A percentile compares a stretch with the other conserved stretches of the same genome.
Evolutionary conservation across 2,329 filamentous ascomycete genomes (phyloP).

Genomic region (Canariomyces notabilis): DNA sequence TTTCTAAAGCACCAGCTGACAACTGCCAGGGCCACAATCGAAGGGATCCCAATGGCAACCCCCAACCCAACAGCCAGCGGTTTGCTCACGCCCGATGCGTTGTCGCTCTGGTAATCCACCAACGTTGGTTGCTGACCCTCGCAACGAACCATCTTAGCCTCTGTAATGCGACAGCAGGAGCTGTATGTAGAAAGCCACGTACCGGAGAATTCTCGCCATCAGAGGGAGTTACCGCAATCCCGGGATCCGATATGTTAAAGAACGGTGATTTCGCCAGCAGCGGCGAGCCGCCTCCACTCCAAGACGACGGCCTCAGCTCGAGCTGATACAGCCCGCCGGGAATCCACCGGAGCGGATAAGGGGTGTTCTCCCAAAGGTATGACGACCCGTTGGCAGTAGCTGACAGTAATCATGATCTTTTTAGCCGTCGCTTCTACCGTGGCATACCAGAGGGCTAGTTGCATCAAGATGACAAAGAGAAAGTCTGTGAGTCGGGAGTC

Average conservation of each 20-base stretch:
- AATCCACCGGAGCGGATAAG: constrained; percentile 25
- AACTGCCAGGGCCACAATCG: constrained; percentile 17
- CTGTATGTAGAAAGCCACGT: background rate
- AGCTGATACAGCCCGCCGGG: constrained; percentile 26
- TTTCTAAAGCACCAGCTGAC: constrained; percentile 21
- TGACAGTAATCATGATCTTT: constrained; percentile 7
- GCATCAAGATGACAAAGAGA: no score
- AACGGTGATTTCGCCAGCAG: constrained; percentile 25
- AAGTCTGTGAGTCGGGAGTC: no score
- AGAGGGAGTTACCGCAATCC: background rate
- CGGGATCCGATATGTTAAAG: constrained; percentile 19
- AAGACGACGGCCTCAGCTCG: constrained; percentile 21
- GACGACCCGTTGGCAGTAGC: constrained; percentile 18
- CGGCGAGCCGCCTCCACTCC: constrained; percentile 10
- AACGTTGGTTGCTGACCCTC: constrained; percentile 1
- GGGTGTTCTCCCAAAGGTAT: constrained; percentile 23
- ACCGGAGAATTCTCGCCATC: constrained; percentile 5
- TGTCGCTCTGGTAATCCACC: constrained; percentile 6
- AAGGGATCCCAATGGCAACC: constrained; percentile 24
- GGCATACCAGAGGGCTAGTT: no score
- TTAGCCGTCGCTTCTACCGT: background rate
- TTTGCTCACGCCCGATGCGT: constrained; percentile 15
- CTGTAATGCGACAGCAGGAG: no score
- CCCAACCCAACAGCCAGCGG: constrained; percentile 25
- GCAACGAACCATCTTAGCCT: background rate